phyloP scores from a whole-genome alignment of 441 rosid genomes.

The Adansonia grandidieri region DNA sequence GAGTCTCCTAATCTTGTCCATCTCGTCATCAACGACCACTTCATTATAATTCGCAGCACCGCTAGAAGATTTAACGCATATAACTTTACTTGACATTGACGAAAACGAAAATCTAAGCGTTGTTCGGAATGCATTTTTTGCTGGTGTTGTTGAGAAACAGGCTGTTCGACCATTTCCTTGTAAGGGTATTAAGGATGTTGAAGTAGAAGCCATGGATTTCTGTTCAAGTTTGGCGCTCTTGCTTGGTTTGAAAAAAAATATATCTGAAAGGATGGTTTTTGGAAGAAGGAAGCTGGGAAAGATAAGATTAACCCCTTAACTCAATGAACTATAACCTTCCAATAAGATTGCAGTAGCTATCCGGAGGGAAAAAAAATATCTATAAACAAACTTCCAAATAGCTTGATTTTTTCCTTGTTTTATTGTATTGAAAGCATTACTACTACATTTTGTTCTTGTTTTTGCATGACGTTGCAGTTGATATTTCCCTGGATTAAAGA shows the following conservation, averaged over 20 bases:
- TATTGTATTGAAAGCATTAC: neutral
- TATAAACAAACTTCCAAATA: conserved; percentile 57
- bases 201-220: conserved; percentile 52
- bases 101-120: conserved; percentile 30
- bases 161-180: conserved; percentile 35
- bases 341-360: conserved; percentile 37
- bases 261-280: conserved; percentile 23
- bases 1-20: conserved; percentile 73
- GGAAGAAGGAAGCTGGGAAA: conserved; percentile 23
- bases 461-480: neutral
- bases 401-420: conserved; percentile 32
- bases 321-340: conserved; percentile 55
- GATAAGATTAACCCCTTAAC: conserved; percentile 38
- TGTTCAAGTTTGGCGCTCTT: conserved; percentile 28
- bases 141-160: conserved; percentile 34
- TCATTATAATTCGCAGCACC: conserved; percentile 43
- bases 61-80: conserved; percentile 37
- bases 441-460: neutral
- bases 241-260: conserved; percentile 27
- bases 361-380: conserved; percentile 46
- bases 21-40: conserved; percentile 62
- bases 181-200: conserved; percentile 44
- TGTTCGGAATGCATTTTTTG: conserved; percentile 26
- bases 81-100: conserved; percentile 15
- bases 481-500: neutral